These are phyloP conservation scores for Polyporus arcularius DNA, from an alignment of 768 basidiomycete genomes.

Conservation along the genomic window DNA sequence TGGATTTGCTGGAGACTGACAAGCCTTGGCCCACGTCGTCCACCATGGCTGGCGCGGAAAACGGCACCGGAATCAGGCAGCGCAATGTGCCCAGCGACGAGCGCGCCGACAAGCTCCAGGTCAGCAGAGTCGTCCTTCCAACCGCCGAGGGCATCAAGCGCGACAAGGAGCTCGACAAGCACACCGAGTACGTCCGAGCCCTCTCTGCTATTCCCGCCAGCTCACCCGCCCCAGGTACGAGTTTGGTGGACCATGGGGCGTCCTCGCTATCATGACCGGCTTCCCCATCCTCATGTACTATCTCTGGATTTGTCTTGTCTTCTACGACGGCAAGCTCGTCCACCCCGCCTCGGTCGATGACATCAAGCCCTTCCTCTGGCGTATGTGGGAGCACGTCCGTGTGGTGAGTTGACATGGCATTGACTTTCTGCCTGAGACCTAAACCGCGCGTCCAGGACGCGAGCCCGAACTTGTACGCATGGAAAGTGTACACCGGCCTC, in stretches of 20 bases:
- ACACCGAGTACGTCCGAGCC: constrained; percentile 37
- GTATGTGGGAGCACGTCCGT: constrained; percentile 85
- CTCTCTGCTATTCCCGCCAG: neutral
- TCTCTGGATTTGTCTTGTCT: constrained; percentile 96
- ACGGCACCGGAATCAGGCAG: constrained; percentile 19
- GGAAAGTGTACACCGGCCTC: constrained; percentile 88
- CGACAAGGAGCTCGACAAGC: constrained; percentile 64
- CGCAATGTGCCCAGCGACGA: neutral
- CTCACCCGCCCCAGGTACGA: constrained; percentile 68
- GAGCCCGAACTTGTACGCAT: constrained; percentile 84
- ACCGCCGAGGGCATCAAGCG: constrained; percentile 73
- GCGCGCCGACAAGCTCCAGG: constrained; percentile 17
- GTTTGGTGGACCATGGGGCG: constrained; percentile 94
- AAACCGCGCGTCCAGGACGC: constrained; percentile 66
- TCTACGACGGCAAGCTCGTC: constrained; percentile 86
- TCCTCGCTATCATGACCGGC: constrained; percentile 88
- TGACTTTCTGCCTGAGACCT: neutral
- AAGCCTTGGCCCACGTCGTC: neutral
- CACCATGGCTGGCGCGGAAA: constrained; percentile 18
- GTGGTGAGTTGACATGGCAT: constrained; percentile 50
- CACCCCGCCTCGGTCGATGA: constrained; percentile 69
- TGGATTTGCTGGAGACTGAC: neutral
- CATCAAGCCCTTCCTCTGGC: constrained; percentile 71
- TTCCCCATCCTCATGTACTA: constrained; percentile 99
- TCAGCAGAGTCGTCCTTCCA: constrained; percentile 31